These are phyloP conservation scores for Candida broadrunensis DNA, from an alignment of 805 yeast genomes.

Conservation along the genomic window DNA sequence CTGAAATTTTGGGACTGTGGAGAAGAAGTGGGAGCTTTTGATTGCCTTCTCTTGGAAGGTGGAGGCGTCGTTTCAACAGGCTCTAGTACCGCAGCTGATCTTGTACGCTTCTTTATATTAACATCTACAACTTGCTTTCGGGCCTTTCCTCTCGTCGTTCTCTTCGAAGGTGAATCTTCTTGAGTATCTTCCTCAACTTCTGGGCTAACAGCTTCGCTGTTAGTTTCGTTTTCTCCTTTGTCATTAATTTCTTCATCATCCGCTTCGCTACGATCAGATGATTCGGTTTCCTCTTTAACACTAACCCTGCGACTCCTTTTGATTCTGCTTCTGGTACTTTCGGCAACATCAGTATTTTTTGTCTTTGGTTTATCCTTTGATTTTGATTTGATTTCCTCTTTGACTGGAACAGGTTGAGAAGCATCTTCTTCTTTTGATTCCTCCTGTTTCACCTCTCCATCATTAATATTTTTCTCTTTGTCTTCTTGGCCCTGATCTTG, in stretches of 20 bases:
- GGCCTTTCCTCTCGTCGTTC: slow-evolving; percentile 6
- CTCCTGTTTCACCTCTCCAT: no score
- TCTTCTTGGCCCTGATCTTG: slow-evolving; percentile 1
- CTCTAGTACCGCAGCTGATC: slow-evolving; percentile 8
- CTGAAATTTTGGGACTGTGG: slow-evolving; percentile 4
- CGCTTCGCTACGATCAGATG: not conserved
- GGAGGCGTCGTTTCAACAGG: slow-evolving; percentile 7
- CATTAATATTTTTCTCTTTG: slow-evolving; percentile 6
- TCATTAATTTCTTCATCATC: slow-evolving; percentile 1
- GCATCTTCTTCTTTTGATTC: no score
- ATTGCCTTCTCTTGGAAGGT: slow-evolving; percentile 8
- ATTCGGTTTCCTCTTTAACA: not conserved
- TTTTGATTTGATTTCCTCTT: no score
- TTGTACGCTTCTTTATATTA: slow-evolving; percentile 12
- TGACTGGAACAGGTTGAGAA: no score
- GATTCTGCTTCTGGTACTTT: not conserved
- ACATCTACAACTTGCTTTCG: slow-evolving; percentile 5
- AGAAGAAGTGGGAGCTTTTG: slow-evolving; percentile 10
- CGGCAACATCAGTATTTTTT: not conserved
- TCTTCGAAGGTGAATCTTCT: slow-evolving; percentile 5
- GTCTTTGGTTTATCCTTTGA: no score
- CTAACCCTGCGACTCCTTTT: not conserved
- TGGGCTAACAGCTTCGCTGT: not conserved
- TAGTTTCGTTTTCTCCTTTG: slow-evolving; percentile 3
- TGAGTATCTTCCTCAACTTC: slow-evolving; percentile 8